Evolutionary conservation across 2,329 filamentous ascomycete genomes (phyloP).

Genomic region (Sarocladiaceae sp.): DNA sequence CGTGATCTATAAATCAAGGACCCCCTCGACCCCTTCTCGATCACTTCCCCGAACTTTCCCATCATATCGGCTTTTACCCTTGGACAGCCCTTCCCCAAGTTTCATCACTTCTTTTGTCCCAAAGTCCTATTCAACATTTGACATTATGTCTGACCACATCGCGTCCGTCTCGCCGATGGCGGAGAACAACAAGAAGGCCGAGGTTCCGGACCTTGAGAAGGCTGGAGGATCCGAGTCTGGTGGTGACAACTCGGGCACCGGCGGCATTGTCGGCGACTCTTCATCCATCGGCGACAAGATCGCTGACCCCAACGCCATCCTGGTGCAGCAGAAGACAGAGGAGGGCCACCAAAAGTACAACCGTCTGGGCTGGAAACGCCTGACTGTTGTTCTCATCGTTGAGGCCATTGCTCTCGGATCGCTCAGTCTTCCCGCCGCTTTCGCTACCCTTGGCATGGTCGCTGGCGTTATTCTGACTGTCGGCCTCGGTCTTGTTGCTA

Average conservation of each 20-base stretch:
- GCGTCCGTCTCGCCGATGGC: neutral
- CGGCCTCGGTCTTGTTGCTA: conserved; percentile 39
- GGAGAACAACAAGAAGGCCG: neutral
- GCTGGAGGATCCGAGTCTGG: neutral
- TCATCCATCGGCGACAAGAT: conserved; percentile 21
- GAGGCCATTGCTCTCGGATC: conserved; percentile 53
- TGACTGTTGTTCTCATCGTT: conserved; percentile 52
- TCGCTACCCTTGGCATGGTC: conserved; percentile 51
- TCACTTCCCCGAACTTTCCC: neutral
- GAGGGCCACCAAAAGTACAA: conserved; percentile 45
- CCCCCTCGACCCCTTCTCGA: neutral
- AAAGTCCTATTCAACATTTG: neutral
- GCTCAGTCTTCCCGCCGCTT: conserved; percentile 46
- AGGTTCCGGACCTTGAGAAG: conserved; percentile 6
- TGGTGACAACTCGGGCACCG: neutral
- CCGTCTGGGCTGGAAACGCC: conserved; percentile 52
- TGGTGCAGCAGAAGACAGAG: conserved; percentile 17
- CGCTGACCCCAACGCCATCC: neutral
- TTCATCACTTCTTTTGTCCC: neutral
- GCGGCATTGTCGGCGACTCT: conserved; percentile 14
- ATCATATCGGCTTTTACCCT: conserved; percentile 2
- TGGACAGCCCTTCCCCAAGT: neutral
- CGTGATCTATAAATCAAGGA: conserved; percentile 7
- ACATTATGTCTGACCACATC: conserved; percentile 6
- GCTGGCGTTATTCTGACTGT: conserved; percentile 40